Conservation (phyloP, 495 filamentous ascomycete genomes). For the Trichocladium uniseriatum region DNA sequence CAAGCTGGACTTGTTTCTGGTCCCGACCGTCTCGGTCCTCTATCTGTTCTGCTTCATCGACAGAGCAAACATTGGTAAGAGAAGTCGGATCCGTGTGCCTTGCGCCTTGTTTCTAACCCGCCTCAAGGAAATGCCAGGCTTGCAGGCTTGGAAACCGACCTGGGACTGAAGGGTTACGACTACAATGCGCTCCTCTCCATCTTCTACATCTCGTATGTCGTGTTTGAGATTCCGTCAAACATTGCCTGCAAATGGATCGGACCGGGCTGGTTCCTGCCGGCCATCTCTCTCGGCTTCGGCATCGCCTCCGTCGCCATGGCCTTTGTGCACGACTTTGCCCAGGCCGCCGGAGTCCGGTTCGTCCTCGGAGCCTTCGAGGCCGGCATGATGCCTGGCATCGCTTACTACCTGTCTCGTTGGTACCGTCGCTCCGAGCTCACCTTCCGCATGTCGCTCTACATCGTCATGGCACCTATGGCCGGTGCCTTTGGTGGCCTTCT, state of each 20-base stretch:
- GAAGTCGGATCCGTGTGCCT: too few relatives aligned
- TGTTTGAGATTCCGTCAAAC: slow-evolving; percentile 60
- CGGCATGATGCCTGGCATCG: slow-evolving; percentile 63
- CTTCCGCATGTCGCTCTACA: slow-evolving; percentile 63
- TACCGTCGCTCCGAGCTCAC: slow-evolving; percentile 58
- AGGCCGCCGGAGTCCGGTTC: slow-evolving; percentile 40
- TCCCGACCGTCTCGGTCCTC: slow-evolving; percentile 47
- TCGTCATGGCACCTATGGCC: slow-evolving; percentile 60
- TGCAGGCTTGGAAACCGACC: slow-evolving; percentile 51
- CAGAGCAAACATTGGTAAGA: slow-evolving; percentile 52
- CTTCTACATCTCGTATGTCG: slow-evolving; percentile 62
- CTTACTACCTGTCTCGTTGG: slow-evolving; percentile 64
- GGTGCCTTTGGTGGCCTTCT: slow-evolving; percentile 64
- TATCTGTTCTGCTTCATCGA: slow-evolving; percentile 58
- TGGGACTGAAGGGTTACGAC: slow-evolving; percentile 55
- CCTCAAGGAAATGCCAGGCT: slow-evolving; percentile 41
- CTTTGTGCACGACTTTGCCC: slow-evolving; percentile 31
- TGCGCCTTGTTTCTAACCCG: not conserved
- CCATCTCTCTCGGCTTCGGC: slow-evolving; percentile 40
- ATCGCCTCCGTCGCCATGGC: slow-evolving; percentile 31
- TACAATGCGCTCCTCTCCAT: slow-evolving; percentile 57
- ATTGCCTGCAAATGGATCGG: slow-evolving; percentile 53
- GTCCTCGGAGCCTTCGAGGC: slow-evolving; percentile 58
- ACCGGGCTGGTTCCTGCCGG: slow-evolving; percentile 58
- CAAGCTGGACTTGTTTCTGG: slow-evolving; percentile 44